These are phyloP conservation scores for Wickerhamomyces alni DNA, from an alignment of 805 yeast genomes.

Conservation along the genomic window DNA sequence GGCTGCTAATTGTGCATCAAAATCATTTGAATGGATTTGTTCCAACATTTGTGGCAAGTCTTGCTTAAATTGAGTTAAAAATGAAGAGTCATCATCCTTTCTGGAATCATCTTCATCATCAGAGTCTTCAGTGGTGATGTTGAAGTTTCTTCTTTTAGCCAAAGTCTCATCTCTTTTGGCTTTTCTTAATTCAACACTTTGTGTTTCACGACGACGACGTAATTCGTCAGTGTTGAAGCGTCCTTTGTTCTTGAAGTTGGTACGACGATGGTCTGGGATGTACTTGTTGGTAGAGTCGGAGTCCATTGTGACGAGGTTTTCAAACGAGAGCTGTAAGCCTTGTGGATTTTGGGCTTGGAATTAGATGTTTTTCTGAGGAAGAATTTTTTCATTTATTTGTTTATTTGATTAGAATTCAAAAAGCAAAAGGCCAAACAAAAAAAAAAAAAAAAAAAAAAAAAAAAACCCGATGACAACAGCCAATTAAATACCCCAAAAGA, in stretches of 20 bases:
- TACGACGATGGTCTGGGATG: slow-evolving; percentile 96
- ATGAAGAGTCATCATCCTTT: slow-evolving; percentile 31
- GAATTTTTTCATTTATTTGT: slow-evolving; percentile 1
- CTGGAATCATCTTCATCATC: slow-evolving; percentile 36
- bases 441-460: too few species aligned
- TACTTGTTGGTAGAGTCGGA: slow-evolving; percentile 73
- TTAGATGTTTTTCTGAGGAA: too few species aligned
- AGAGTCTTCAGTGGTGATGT: slow-evolving; percentile 44
- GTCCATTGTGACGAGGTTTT: slow-evolving; percentile 52
- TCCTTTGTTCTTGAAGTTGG: slow-evolving; percentile 91
- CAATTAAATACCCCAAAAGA: too few species aligned
- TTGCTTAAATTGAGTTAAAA: slow-evolving; percentile 44
- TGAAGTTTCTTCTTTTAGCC: slow-evolving; percentile 86
- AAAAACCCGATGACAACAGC: too few species aligned
- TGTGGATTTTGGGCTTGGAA: too few species aligned
- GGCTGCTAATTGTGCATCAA: slow-evolving; percentile 79
- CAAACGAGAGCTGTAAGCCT: too few species aligned
- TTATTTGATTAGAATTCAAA: neutral
- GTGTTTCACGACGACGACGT: slow-evolving; percentile 96
- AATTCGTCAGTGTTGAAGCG: slow-evolving; percentile 93
- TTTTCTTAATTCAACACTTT: slow-evolving; percentile 93
- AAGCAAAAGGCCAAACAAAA: neutral
- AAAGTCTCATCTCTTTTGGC: slow-evolving; percentile 93
- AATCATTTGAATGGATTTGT: slow-evolving; percentile 66
- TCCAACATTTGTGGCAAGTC: slow-evolving; percentile 86